Conservation (phyloP, 169 alveolate genomes). For the Plasmodium adleri region DNA sequence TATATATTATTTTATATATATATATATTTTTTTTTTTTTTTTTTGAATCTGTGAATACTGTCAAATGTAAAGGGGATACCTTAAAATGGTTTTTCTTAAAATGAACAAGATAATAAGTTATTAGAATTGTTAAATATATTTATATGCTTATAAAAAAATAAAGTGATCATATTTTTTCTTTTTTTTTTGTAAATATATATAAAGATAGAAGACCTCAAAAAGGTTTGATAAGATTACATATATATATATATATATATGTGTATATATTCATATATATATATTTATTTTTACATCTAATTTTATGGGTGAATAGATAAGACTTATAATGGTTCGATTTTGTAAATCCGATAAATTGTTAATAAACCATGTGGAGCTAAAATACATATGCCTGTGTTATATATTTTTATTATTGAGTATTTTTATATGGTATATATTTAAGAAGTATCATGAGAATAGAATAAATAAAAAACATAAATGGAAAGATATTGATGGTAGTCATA, state of each 20-base stretch:
- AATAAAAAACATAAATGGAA: constrained; percentile 40
- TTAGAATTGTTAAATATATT: too few relatives aligned
- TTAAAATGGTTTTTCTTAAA: too few relatives aligned
- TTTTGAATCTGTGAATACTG: too few relatives aligned
- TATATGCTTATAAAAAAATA: too few relatives aligned
- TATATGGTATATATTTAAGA: constrained; percentile 38
- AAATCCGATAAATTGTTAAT: constrained; percentile 31
- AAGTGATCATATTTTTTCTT: too few relatives aligned
- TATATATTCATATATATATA: not conserved
- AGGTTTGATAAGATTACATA: too few relatives aligned
- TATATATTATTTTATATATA: too few relatives aligned
- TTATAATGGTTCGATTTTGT: constrained; percentile 41
- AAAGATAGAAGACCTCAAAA: too few relatives aligned
- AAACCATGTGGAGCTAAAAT: constrained; percentile 31
- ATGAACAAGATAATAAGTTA: too few relatives aligned
- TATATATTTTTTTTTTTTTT: too few relatives aligned
- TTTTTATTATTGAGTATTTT: constrained; percentile 33
- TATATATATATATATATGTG: not conserved
- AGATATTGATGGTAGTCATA: constrained; percentile 2
- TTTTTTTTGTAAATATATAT: too few relatives aligned
- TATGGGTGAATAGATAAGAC: not conserved
- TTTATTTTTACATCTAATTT: not conserved
- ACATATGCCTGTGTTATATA: constrained; percentile 35
- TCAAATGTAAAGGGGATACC: too few relatives aligned
- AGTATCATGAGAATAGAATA: constrained; percentile 1